phyloP scores from a whole-genome alignment of 768 basidiomycete genomes.

The Phanerochaete carnosa region DNA sequence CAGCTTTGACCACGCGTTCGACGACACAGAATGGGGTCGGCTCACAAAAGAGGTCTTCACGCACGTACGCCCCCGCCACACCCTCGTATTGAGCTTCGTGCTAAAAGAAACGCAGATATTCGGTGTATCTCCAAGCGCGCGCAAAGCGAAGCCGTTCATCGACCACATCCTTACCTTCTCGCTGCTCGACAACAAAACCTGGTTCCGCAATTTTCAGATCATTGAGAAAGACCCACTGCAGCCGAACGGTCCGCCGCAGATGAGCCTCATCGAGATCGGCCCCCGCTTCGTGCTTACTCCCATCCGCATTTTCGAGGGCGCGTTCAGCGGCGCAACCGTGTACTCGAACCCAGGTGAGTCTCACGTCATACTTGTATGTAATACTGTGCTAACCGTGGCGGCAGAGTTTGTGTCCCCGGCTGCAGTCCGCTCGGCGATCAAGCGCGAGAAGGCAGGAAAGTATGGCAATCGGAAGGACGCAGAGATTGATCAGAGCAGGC shows the following conservation, averaged over 20 bases:
- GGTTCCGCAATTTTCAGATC: slow-evolving; percentile 99
- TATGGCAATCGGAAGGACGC: slow-evolving; percentile 83
- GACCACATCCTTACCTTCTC: slow-evolving; percentile 98
- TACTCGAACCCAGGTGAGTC: slow-evolving; percentile 72
- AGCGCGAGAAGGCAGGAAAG: slow-evolving; percentile 72
- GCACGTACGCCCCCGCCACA: slow-evolving; percentile 57
- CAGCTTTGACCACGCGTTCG: slow-evolving; percentile 89
- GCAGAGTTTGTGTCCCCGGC: slow-evolving; percentile 88
- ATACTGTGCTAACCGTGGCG: background rate
- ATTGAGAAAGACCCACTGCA: slow-evolving; percentile 91
- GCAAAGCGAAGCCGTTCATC: slow-evolving; percentile 93
- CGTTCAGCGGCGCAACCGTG: slow-evolving; percentile 91
- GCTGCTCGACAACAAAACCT: slow-evolving; percentile 91
- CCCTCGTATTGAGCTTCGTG: background rate
- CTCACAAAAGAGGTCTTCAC: slow-evolving; percentile 92
- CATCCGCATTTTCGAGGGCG: slow-evolving; percentile 97
- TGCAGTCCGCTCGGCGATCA: slow-evolving; percentile 65
- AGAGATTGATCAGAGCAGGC: slow-evolving; percentile 57
- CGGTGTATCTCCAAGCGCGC: slow-evolving; percentile 86
- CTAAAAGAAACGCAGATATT: slow-evolving; percentile 64
- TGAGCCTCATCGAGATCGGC: slow-evolving; percentile 92
- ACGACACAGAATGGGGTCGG: slow-evolving; percentile 81
- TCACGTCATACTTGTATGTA: background rate
- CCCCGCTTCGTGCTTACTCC: slow-evolving; percentile 97
- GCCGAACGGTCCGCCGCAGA: slow-evolving; percentile 81